A percentile compares a stretch with the other conserved stretches of the same genome.
These are phyloP conservation scores for Diaporthe sp. DNA, from an alignment of 2,329 filamentous ascomycete genomes.

Conservation along the genomic window DNA sequence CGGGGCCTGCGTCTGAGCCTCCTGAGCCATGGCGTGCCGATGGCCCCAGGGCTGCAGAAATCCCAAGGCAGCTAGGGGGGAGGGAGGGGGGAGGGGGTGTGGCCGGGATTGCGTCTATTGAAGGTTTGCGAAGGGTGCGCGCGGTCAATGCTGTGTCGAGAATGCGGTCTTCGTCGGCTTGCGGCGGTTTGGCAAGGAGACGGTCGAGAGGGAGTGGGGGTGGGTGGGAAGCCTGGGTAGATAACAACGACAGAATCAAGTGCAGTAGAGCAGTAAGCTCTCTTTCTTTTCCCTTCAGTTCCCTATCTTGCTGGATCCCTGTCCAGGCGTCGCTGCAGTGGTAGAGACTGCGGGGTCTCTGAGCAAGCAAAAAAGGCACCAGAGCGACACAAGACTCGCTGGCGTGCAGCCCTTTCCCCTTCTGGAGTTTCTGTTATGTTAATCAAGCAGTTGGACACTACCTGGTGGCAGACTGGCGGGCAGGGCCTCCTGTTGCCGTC, in stretches of 20 bases:
- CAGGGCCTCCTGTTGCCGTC: background rate
- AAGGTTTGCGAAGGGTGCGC: constrained; percentile 34
- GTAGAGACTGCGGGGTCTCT: constrained; percentile 18
- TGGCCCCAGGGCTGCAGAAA: constrained; percentile 32
- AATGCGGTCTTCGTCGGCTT: constrained; percentile 41
- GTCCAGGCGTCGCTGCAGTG: constrained; percentile 7
- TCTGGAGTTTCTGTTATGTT: constrained; percentile 27
- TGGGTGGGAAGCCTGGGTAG: constrained; percentile 24
- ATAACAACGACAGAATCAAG: constrained; percentile 20
- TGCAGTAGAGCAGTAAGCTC: constrained; percentile 4
- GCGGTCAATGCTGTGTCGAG: constrained; percentile 31
- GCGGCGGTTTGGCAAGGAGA: constrained; percentile 39
- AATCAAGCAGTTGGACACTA: background rate
- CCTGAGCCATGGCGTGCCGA: constrained; percentile 38
- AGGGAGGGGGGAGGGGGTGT: background rate
- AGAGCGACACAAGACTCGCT: constrained; percentile 21
- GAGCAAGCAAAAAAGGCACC: constrained; percentile 1
- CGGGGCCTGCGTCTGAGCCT: background rate
- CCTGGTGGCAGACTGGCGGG: background rate
- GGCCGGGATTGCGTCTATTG: constrained; percentile 24
- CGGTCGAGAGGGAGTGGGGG: constrained; percentile 22
- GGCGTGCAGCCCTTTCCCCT: constrained; percentile 26
- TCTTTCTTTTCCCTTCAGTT: background rate
- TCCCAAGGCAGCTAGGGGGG: constrained; percentile 10
- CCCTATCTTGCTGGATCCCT: constrained; percentile 16